Conservation (phyloP, 2,329 filamentous ascomycete species). For the Diaporthe australafricana region DNA sequence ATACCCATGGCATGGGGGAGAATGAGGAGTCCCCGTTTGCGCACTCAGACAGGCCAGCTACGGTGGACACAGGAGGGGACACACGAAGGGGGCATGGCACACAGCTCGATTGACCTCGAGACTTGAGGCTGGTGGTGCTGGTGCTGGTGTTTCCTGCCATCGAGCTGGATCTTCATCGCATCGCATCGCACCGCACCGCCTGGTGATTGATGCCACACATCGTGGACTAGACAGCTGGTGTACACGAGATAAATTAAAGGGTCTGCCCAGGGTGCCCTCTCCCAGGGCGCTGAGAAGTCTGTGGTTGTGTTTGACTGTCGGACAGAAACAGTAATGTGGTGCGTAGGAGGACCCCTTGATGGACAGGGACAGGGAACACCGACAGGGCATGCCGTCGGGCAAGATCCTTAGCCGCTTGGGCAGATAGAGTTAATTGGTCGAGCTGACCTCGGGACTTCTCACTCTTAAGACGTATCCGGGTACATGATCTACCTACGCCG, state of each 20-base stretch:
- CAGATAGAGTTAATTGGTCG: conserved; percentile 12
- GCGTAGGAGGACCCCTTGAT: conserved; percentile 26
- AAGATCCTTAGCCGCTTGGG: conserved; percentile 28
- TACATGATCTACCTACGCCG: conserved; percentile 12
- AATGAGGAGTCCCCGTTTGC: neutral
- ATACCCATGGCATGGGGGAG: neutral
- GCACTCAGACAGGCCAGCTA: conserved; percentile 10
- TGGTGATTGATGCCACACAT: neutral
- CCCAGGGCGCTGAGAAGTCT: neutral
- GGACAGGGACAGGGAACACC: neutral
- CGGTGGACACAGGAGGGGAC: neutral
- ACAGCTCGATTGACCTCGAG: neutral
- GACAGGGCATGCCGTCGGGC: conserved; percentile 10
- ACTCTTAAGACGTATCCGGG: neutral
- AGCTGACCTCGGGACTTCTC: conserved; percentile 6
- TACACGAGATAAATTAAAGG: conserved; percentile 36
- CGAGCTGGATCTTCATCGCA: neutral
- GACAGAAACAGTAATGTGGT: neutral
- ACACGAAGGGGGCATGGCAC: neutral
- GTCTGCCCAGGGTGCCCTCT: conserved; percentile 9
- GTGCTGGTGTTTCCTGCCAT: neutral
- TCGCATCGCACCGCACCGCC: neutral
- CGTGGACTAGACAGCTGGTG: conserved; percentile 19
- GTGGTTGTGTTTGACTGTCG: conserved; percentile 8
- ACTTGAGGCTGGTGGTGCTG: neutral